A percentile compares a stretch with the other conserved stretches of the same genome.
phyloP scores from a whole-genome alignment of 2,329 filamentous ascomycete genomes.

The Hymenoscyphus linearis region DNA sequence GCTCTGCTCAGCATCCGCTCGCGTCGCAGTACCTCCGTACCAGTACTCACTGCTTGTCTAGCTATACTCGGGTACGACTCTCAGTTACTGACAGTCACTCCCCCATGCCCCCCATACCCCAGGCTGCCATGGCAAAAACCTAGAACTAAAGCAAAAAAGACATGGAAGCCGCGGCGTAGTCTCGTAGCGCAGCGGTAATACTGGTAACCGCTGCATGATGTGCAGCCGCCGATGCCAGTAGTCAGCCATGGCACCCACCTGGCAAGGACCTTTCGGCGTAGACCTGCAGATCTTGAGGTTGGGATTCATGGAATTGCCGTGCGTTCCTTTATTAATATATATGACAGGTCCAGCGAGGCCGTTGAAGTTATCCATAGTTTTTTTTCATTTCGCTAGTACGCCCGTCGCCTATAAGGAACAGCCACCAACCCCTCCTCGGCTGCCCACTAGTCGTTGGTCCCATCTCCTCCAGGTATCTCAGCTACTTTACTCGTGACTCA shows the following conservation, averaged over 20 bases:
- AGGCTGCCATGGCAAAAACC: no score
- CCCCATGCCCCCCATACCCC: no score
- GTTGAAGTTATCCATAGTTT: slow-evolving; percentile 1
- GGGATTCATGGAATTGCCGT: neutral
- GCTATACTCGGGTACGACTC: no score
- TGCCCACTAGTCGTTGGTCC: neutral
- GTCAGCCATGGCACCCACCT: no score
- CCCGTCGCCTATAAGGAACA: neutral
- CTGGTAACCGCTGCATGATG: no score
- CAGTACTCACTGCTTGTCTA: no score
- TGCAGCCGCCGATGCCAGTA: no score
- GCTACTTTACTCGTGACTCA: neutral
- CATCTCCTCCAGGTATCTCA: neutral
- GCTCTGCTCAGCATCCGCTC: no score
- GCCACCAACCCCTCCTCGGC: neutral
- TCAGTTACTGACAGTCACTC: no score
- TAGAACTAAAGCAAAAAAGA: no score
- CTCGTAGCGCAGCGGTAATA: neutral
- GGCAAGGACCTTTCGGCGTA: neutral
- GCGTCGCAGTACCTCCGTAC: no score
- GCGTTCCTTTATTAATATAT: neutral
- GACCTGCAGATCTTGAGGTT: neutral
- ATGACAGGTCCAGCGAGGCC: neutral
- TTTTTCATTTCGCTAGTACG: neutral
- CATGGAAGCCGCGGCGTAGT: no score